These are phyloP conservation scores for Phyllosticta capitalensis DNA, from an alignment of 2,329 filamentous ascomycete species.

Conservation along the genomic window DNA sequence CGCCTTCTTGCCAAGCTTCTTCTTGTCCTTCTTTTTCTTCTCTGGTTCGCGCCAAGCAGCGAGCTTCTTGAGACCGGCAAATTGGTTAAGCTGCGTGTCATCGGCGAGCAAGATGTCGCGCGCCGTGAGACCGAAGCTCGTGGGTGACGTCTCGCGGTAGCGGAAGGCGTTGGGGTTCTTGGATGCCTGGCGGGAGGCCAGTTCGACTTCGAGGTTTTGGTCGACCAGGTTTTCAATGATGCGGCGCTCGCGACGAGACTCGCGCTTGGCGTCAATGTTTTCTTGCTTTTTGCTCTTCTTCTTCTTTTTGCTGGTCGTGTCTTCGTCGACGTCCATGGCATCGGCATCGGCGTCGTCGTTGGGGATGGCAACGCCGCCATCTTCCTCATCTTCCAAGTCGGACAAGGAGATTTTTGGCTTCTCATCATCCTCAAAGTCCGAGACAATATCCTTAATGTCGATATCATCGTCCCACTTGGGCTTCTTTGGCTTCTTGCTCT, in stretches of 20 bases:
- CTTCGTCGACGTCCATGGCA: conserved; percentile 24
- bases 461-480: conserved; percentile 95
- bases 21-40: conserved; percentile 83
- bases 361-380: conserved; percentile 21
- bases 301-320: conserved; percentile 23
- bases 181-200: conserved; percentile 41
- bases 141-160: conserved; percentile 89
- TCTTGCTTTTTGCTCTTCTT: conserved; percentile 37
- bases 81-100: conserved; percentile 79
- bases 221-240: conserved; percentile 83
- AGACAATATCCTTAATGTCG: conserved; percentile 85
- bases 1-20: conserved; percentile 85
- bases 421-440: conserved; percentile 60
- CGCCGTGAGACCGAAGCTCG: conserved; percentile 78
- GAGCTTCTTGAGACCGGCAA: conserved; percentile 88
- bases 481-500: conserved; percentile 62
- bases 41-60: conserved; percentile 79
- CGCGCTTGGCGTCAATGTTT: conserved; percentile 52
- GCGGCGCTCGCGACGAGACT: conserved; percentile 69
- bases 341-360: conserved; percentile 19
- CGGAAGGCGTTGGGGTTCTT: conserved; percentile 57
- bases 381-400: conserved; percentile 39
- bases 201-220: conserved; percentile 64
- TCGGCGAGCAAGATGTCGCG: conserved; percentile 86
- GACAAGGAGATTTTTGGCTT: conserved; percentile 48